Evolutionary conservation across 495 filamentous ascomycete genomes (phyloP).

Genomic region (Penicillium maclennaniae): DNA sequence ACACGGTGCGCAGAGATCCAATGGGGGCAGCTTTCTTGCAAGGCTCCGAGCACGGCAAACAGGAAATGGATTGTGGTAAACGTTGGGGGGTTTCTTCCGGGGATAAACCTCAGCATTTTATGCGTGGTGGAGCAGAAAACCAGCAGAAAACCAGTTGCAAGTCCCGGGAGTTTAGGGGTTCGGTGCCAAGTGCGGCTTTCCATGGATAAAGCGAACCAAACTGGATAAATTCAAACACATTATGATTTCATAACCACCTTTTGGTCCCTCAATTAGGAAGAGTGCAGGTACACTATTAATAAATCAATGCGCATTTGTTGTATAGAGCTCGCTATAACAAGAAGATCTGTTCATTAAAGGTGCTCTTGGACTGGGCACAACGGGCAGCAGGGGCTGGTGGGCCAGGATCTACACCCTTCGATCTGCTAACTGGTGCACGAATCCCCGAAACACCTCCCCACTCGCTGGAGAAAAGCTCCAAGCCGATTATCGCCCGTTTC

Average conservation of each 20-base stretch:
- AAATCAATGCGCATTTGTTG: too few species aligned
- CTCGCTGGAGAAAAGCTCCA: not conserved
- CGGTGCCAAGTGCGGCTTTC: not conserved
- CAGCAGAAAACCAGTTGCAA: not conserved
- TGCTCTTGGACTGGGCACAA: not conserved
- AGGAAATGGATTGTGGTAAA: not conserved
- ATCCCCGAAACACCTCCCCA: not conserved
- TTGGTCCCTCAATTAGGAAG: too few species aligned
- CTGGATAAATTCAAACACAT: not conserved
- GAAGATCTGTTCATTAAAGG: too few species aligned
- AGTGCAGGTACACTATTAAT: too few species aligned
- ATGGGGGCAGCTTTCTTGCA: not conserved
- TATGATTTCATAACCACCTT: not conserved
- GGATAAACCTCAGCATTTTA: not conserved
- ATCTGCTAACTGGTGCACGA: not conserved
- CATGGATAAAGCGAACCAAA: not conserved
- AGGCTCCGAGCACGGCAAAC: not conserved
- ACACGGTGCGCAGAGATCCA: not conserved
- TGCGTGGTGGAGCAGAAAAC: not conserved
- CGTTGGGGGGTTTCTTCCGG: not conserved
- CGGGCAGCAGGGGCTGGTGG: too few species aligned
- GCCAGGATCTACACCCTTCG: not conserved
- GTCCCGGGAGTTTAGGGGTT: not conserved
- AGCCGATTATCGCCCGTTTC: not conserved
- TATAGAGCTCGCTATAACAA: too few species aligned